These are phyloP conservation scores for Phanerodontia chrysosporium DNA, from an alignment of 768 basidiomycete species.

Conservation along the genomic window DNA sequence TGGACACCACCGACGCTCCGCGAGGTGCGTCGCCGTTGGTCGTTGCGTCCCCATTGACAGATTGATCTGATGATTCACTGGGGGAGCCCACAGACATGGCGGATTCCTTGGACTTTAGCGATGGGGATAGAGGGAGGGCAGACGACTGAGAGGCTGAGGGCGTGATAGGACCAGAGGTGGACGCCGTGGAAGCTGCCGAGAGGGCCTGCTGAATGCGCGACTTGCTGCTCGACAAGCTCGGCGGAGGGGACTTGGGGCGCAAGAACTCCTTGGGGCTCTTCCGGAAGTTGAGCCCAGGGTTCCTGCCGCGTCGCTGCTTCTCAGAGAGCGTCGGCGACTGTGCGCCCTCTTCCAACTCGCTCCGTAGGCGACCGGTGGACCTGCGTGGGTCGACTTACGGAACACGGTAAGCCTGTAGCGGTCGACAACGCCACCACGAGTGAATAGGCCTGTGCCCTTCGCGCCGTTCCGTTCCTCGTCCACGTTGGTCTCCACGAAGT, in stretches of 20 bases:
- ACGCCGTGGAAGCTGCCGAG: constrained; percentile 36
- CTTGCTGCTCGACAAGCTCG: constrained; percentile 28
- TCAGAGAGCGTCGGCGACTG: constrained; percentile 40
- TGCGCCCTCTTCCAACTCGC: constrained; percentile 43
- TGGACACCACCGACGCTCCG: constrained; percentile 17
- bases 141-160: constrained; percentile 58
- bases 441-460: constrained; percentile 77
- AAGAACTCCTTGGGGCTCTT: constrained; percentile 72
- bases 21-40: constrained; percentile 28
- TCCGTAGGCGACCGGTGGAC: constrained; percentile 44
- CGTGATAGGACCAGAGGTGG: constrained; percentile 50
- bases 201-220: constrained; percentile 40
- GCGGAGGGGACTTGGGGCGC: constrained; percentile 63
- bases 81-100: constrained; percentile 67
- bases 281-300: constrained; percentile 65
- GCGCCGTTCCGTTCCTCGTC: constrained; percentile 83
- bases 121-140: constrained; percentile 48
- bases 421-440: constrained; percentile 90
- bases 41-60: constrained; percentile 44
- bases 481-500: constrained; percentile 66
- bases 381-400: constrained; percentile 72
- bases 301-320: constrained; percentile 64
- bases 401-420: constrained; percentile 82
- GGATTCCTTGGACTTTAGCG: constrained; percentile 78
- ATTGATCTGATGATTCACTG: constrained; percentile 70